phyloP scores from a whole-genome alignment of 192 early-diverging fungal genomes.

The Podila minutissima region DNA sequence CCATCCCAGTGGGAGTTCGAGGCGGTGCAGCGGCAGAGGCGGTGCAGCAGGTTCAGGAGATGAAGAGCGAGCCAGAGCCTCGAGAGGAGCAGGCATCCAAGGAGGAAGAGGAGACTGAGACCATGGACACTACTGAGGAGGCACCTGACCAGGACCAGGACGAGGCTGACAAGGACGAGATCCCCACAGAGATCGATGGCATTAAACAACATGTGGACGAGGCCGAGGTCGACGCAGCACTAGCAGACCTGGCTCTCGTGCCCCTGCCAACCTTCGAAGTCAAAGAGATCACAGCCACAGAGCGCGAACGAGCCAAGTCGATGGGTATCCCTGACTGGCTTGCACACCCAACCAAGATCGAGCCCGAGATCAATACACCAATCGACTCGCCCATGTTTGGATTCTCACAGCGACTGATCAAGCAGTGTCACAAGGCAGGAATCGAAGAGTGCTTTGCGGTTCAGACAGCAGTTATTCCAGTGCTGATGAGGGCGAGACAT shows the following conservation, averaged over 20 bases:
- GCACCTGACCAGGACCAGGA: conserved; percentile 15
- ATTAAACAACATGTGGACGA: conserved; percentile 21
- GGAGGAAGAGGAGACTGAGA: conserved; percentile 34
- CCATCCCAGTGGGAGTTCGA: neutral
- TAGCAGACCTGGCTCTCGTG: conserved; percentile 19
- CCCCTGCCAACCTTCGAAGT: conserved; percentile 58
- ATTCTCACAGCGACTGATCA: conserved; percentile 71
- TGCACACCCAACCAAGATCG: conserved; percentile 78
- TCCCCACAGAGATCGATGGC: conserved; percentile 13
- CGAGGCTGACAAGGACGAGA: neutral
- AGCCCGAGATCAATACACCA: conserved; percentile 62
- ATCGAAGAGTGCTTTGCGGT: conserved; percentile 88
- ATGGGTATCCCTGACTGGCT: conserved; percentile 94
- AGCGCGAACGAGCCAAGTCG: conserved; percentile 54
- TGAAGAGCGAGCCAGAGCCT: conserved; percentile 7
- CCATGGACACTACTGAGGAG: conserved; percentile 14
- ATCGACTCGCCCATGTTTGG: conserved; percentile 61
- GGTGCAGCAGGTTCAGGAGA: conserved; percentile 1
- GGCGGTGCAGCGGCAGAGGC: neutral
- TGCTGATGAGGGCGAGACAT: conserved; percentile 73
- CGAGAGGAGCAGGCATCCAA: conserved; percentile 1
- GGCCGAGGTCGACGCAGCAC: conserved; percentile 26
- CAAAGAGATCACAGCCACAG: conserved; percentile 47
- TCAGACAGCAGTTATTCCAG: conserved; percentile 87
- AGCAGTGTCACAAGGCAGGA: conserved; percentile 69